These are phyloP conservation scores for Trichoderma sp. DNA, from an alignment of 2,329 filamentous ascomycete species.

Conservation along the genomic window DNA sequence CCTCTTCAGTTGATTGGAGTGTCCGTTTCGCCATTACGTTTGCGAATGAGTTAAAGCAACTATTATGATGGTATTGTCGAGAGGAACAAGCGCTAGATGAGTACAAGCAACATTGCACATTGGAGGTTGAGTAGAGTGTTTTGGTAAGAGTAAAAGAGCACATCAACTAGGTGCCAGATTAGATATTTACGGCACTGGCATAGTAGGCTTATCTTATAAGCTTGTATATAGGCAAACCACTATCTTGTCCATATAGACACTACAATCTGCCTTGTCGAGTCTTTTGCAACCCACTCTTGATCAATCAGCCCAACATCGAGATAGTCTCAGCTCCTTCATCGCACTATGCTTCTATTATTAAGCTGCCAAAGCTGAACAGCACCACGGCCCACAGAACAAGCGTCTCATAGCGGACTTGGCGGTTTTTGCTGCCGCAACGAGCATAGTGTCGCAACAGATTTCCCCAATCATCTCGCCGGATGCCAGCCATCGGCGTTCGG, in stretches of 20 bases:
- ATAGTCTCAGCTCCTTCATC: not conserved
- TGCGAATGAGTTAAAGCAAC: not conserved
- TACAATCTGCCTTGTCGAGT: not conserved
- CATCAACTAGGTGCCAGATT: not conserved
- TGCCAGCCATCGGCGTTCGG: conserved; percentile 3
- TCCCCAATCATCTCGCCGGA: conserved; percentile 20
- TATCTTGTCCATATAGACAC: not conserved
- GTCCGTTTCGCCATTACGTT: not conserved
- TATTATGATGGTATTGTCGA: not conserved
- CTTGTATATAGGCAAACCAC: not conserved
- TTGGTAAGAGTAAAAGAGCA: not conserved
- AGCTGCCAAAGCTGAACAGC: conserved; percentile 2
- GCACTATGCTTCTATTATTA: not conserved
- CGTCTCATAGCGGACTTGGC: conserved; percentile 21
- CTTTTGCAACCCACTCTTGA: not conserved
- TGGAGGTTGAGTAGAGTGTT: not conserved
- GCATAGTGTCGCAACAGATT: conserved; percentile 19
- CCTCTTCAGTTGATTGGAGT: not conserved
- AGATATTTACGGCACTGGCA: not conserved
- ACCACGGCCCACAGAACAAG: not conserved
- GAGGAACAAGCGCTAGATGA: not conserved
- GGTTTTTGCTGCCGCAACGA: conserved; percentile 15
- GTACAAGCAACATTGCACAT: not conserved
- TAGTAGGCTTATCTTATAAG: not conserved
- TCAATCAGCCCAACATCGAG: not conserved